A percentile compares a stretch with the other conserved stretches of the same genome.
Evolutionary conservation across 1,284 basidiomycete genomes (phyloP).

Genomic region (Microbotryum scabiosae): DNA sequence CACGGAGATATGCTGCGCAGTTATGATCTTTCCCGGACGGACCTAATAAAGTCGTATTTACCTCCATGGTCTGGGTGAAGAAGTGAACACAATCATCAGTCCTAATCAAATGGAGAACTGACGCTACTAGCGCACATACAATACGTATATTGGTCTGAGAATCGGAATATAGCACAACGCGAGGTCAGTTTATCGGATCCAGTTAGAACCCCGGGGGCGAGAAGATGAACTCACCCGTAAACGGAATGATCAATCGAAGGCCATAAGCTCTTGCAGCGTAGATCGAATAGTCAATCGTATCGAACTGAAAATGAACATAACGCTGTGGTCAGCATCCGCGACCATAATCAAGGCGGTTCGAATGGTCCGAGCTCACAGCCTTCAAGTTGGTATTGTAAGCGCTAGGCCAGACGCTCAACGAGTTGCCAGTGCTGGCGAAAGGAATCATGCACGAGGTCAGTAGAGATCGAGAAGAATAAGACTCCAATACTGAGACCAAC

Average conservation of each 20-base stretch:
- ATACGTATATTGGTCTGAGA: slow-evolving; percentile 25
- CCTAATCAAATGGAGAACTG: background rate
- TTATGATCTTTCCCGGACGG: background rate
- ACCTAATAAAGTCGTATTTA: slow-evolving; percentile 31
- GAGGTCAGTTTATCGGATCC: background rate
- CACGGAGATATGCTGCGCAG: too few species aligned
- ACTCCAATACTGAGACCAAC: background rate
- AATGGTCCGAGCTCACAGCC: slow-evolving; percentile 13
- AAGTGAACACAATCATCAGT: background rate
- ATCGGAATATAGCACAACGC: too few species aligned
- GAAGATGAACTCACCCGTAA: slow-evolving; percentile 33
- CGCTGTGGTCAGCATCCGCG: background rate
- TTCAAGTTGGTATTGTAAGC: slow-evolving; percentile 35
- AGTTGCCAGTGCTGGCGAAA: slow-evolving; percentile 2
- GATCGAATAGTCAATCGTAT: slow-evolving; percentile 41
- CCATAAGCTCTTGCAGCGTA: slow-evolving; percentile 40
- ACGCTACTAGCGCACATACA: slow-evolving; percentile 1
- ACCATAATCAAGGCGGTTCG: background rate
- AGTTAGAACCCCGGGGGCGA: background rate
- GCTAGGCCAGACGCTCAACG: slow-evolving; percentile 24
- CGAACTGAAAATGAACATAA: slow-evolving; percentile 26
- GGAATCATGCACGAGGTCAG: background rate
- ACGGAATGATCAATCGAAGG: slow-evolving; percentile 40
- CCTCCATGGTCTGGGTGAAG: slow-evolving; percentile 25
- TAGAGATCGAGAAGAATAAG: background rate